Percentiles rank a stretch among this genome's conserved stretches.
Evolutionary conservation across 129 eudicot genomes (phyloP).

Genomic region (Artemisia argyi): DNA sequence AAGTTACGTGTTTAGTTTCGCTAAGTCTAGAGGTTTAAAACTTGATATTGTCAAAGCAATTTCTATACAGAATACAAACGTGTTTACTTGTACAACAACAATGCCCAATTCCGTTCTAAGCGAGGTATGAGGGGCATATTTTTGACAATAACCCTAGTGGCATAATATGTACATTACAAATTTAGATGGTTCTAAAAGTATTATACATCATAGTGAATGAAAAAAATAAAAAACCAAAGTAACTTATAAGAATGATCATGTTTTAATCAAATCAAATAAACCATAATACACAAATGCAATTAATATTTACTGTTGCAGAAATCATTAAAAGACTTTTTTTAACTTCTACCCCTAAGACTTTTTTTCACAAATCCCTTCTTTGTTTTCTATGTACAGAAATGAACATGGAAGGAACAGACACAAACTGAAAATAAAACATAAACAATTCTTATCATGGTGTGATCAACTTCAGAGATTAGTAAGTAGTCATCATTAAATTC

Average conservation of each 20-base stretch:
- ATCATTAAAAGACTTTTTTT: slow-evolving; percentile 25
- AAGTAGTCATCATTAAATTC: slow-evolving; percentile 22
- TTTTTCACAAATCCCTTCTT: slow-evolving; percentile 34
- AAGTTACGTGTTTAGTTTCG: too few species aligned
- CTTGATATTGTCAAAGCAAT: too few species aligned
- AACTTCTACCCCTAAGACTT: slow-evolving; percentile 24
- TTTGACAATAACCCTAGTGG: too few species aligned
- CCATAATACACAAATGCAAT: slow-evolving; percentile 28
- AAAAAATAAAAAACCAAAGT: neutral
- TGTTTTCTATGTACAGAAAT: slow-evolving; percentile 39
- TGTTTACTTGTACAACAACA: too few species aligned
- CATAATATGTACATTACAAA: too few species aligned
- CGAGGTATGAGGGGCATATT: too few species aligned
- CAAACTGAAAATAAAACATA: slow-evolving; percentile 29
- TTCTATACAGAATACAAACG: too few species aligned
- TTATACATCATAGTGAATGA: neutral
- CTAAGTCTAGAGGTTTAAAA: too few species aligned
- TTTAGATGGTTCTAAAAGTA: neutral
- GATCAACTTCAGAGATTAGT: slow-evolving; percentile 16
- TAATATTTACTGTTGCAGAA: slow-evolving; percentile 30
- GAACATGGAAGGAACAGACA: slow-evolving; percentile 33
- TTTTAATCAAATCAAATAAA: slow-evolving; percentile 28
- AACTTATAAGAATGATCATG: neutral
- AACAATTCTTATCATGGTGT: slow-evolving; percentile 14
- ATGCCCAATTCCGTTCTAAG: too few species aligned